Percentiles rank a stretch among this genome's conserved stretches.
phyloP scores from a whole-genome alignment of 345 rosid genomes.

The Murraya koenigii region DNA sequence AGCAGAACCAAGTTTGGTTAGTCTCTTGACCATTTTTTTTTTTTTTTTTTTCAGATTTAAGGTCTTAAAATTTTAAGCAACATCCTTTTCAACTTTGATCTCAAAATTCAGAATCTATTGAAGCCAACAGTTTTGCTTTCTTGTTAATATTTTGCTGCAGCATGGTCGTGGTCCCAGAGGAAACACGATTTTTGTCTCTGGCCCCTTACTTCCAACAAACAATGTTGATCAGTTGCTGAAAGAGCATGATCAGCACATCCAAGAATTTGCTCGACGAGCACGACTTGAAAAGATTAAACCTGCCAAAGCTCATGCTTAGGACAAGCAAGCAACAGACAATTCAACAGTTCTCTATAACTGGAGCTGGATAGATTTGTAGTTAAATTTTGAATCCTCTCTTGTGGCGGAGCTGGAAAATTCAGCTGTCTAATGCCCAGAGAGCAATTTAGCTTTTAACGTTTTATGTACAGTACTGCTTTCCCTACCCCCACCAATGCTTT shows the following conservation, averaged over 20 bases:
- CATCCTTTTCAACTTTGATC: neutral
- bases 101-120: neutral
- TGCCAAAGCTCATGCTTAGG: slow-evolving; percentile 18
- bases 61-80: neutral
- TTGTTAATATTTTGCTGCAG: slow-evolving; percentile 35
- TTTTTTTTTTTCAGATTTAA: neutral
- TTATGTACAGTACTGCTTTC: slow-evolving; percentile 6
- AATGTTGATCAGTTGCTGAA: slow-evolving; percentile 86
- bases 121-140: slow-evolving; percentile 6
- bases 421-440: slow-evolving; percentile 22
- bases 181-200: slow-evolving; percentile 82
- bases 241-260: slow-evolving; percentile 77
- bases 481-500: neutral
- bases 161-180: slow-evolving; percentile 43
- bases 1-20: slow-evolving; percentile 42
- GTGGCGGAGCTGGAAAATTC: slow-evolving; percentile 14
- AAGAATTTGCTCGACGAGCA: slow-evolving; percentile 58
- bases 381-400: slow-evolving; percentile 3
- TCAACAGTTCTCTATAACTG: neutral
- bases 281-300: slow-evolving; percentile 41
- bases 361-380: slow-evolving; percentile 16
- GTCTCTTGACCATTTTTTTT: slow-evolving; percentile 22
- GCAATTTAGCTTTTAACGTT: slow-evolving; percentile 1
- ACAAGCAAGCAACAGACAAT: slow-evolving; percentile 16
- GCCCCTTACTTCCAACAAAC: slow-evolving; percentile 75